Conservation (phyloP, 2,329 filamentous ascomycete genomes). For the Fusarium anguioides region DNA sequence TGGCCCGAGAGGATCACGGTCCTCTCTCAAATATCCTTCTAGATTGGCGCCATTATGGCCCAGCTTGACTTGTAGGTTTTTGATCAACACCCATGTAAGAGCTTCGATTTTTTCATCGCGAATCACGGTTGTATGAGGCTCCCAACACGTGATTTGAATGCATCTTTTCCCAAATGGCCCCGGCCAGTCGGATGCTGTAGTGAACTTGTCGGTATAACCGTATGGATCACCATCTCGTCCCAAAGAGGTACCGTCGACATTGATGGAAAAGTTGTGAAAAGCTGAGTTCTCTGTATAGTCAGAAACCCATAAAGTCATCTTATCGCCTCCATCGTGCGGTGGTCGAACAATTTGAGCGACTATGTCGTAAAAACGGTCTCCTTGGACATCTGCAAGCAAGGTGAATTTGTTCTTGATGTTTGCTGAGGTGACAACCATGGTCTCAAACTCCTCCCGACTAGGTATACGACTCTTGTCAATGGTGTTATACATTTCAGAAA, state of each 20-base stretch:
- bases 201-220: slow-evolving; percentile 59
- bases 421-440: slow-evolving; percentile 52
- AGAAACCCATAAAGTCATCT: slow-evolving; percentile 75
- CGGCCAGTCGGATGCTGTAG: slow-evolving; percentile 63
- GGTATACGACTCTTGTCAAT: slow-evolving; percentile 59
- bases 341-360: slow-evolving; percentile 74
- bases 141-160: slow-evolving; percentile 77
- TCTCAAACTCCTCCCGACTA: slow-evolving; percentile 55
- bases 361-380: slow-evolving; percentile 72
- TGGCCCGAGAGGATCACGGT: slow-evolving; percentile 55
- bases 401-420: slow-evolving; percentile 68
- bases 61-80: slow-evolving; percentile 77
- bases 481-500: slow-evolving; percentile 60
- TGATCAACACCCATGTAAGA: slow-evolving; percentile 73
- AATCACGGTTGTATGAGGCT: slow-evolving; percentile 72
- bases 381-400: slow-evolving; percentile 71
- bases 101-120: slow-evolving; percentile 61
- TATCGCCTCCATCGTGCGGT: slow-evolving; percentile 58
- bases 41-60: slow-evolving; percentile 65
- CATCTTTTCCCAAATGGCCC: slow-evolving; percentile 80
- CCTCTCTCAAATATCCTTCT: slow-evolving; percentile 78
- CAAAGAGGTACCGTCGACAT: slow-evolving; percentile 46
- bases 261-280: slow-evolving; percentile 65
- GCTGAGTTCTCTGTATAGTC: slow-evolving; percentile 81
- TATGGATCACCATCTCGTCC: slow-evolving; percentile 64